Conservation (phyloP, 2,329 filamentous ascomycete species). For the Fusarium clavum region DNA sequence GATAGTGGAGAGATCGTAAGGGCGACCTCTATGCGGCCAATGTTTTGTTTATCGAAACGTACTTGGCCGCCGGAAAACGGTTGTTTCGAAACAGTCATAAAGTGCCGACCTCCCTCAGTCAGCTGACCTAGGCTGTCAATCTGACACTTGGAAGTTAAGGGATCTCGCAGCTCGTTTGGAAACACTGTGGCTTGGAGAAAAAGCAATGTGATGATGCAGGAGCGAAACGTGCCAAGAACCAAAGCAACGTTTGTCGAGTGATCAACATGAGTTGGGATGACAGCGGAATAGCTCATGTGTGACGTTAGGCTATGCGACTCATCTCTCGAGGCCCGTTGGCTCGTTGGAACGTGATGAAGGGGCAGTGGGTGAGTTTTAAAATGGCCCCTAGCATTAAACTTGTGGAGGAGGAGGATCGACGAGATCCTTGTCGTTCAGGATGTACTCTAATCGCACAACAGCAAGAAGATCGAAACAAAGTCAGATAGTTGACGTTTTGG, state of each 20-base stretch:
- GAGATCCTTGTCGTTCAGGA: conserved; percentile 26
- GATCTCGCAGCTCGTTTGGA: neutral
- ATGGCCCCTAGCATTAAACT: conserved; percentile 23
- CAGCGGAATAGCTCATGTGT: conserved; percentile 34
- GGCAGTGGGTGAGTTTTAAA: conserved; percentile 14
- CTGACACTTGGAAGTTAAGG: neutral
- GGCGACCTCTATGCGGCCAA: neutral
- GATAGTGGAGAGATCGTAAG: neutral
- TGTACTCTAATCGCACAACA: neutral
- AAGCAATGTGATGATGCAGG: neutral
- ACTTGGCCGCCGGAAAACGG: neutral
- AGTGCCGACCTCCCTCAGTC: neutral
- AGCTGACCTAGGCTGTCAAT: neutral
- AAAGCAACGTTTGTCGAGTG: neutral
- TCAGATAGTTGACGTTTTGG: neutral
- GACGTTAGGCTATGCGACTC: neutral
- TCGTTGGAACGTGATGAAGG: conserved; percentile 2
- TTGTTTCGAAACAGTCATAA: conserved; percentile 6
- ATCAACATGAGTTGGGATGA: conserved; percentile 32
- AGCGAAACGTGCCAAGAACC: neutral
- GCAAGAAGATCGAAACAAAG: neutral
- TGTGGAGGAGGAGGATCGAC: conserved; percentile 34
- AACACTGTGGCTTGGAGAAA: neutral
- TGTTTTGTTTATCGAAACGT: conserved; percentile 6
- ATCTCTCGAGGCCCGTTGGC: neutral